phyloP scores from a whole-genome alignment of 148 eudicot species.

The Rhododendron simsii region DNA sequence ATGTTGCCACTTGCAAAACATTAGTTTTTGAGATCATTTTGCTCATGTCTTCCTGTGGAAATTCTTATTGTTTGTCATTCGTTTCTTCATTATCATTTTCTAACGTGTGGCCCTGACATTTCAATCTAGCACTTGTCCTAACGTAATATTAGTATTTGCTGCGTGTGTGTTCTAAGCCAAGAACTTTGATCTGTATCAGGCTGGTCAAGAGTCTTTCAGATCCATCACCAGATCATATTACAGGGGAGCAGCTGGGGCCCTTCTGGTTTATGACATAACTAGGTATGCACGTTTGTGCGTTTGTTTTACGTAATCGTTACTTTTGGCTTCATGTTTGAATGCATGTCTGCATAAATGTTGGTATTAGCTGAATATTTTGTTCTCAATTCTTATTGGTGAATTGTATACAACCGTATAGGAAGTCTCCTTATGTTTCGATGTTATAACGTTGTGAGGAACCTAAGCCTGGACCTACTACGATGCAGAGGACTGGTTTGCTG shows the following conservation, averaged over 20 bases:
- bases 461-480: not conserved
- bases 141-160: not conserved
- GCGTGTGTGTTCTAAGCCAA: not conserved
- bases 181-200: conserved; percentile 28
- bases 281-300: conserved; percentile 24
- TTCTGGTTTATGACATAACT: conserved; percentile 67
- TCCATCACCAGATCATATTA: conserved; percentile 74
- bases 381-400: not conserved
- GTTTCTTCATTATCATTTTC: not conserved
- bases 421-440: not conserved
- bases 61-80: not conserved
- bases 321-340: not conserved
- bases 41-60: not conserved
- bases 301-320: not conserved
- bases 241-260: conserved; percentile 76
- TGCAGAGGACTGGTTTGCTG: not conserved
- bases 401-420: not conserved
- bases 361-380: not conserved
- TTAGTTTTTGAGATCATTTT: not conserved
- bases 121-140: not conserved
- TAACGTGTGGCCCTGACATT: not conserved
- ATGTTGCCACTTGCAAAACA: not conserved
- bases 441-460: not conserved
- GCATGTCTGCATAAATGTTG: not conserved
- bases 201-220: conserved; percentile 74